These are phyloP conservation scores for Backusella luteola DNA, from an alignment of 192 early-diverging fungal genomes.

Conservation along the genomic window DNA sequence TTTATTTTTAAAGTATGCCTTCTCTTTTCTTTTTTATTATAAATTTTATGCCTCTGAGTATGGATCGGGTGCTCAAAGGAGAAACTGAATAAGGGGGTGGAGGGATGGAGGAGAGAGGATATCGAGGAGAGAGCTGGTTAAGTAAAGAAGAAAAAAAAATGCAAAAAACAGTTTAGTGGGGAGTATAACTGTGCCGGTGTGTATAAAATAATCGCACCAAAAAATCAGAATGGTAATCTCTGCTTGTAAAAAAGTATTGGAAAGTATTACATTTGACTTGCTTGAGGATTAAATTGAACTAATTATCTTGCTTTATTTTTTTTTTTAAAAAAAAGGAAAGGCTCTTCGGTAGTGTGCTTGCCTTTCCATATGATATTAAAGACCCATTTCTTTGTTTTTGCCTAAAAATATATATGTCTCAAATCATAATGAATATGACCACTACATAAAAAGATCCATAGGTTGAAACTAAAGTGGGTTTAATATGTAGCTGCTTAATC, in stretches of 20 bases:
- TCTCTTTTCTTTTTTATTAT: not conserved
- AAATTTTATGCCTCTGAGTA: not conserved
- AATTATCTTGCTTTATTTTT: not conserved
- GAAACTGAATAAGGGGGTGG: not conserved
- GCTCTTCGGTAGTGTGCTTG: not conserved
- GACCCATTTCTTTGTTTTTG: not conserved
- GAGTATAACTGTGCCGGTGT: not conserved
- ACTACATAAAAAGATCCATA: not conserved
- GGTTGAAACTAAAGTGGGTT: not conserved
- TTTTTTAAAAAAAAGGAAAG: not conserved
- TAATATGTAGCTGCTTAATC: not conserved
- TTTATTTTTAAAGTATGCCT: not conserved
- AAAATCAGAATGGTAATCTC: not conserved
- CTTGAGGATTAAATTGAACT: not conserved
- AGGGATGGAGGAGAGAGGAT: not conserved
- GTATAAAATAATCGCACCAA: not conserved
- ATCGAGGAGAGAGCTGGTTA: not conserved
- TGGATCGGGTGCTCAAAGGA: conserved; percentile 7
- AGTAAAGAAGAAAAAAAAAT: not conserved
- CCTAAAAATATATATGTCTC: not conserved
- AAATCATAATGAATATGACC: not conserved
- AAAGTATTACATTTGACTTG: not conserved
- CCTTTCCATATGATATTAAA: too few relatives aligned
- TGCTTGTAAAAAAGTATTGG: not conserved
- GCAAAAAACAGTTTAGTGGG: conserved; percentile 4